Evolutionary conservation across 179 eudicot genomes (phyloP).

Genomic region (Beta lomatogona): DNA sequence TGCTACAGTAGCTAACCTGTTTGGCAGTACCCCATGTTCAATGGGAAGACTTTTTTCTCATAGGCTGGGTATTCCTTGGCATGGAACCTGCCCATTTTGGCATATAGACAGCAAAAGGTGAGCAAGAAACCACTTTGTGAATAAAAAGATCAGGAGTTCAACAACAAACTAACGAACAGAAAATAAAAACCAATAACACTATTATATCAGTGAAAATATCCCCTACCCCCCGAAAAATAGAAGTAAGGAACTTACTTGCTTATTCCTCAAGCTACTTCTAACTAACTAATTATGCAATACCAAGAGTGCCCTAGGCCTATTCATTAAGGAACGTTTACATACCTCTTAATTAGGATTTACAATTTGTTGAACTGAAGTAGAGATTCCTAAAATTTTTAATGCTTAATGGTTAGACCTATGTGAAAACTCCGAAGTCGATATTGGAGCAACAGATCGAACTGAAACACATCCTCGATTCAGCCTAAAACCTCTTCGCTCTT

Average conservation of each 20-base stretch:
- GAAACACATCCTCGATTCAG: too few species aligned
- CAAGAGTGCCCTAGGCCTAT: too few species aligned
- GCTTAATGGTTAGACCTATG: too few species aligned
- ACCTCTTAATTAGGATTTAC: too few species aligned
- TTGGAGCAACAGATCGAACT: neutral
- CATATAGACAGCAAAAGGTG: neutral
- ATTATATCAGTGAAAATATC: neutral
- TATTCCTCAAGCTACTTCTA: too few species aligned
- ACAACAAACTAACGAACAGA: neutral
- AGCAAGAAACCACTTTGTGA: neutral
- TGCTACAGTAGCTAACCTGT: slow-evolving; percentile 43
- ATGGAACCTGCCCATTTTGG: slow-evolving; percentile 69
- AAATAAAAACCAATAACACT: neutral
- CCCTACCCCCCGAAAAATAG: neutral
- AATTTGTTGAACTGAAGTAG: too few species aligned
- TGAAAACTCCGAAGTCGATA: too few species aligned
- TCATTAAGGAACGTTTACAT: too few species aligned
- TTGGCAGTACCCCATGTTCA: slow-evolving; percentile 91
- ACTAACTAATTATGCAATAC: too few species aligned
- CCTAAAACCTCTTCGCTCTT: neutral
- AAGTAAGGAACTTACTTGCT: too few species aligned
- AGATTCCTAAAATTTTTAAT: too few species aligned
- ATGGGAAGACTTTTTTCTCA: slow-evolving; percentile 67
- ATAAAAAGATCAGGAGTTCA: neutral
- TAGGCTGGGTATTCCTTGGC: slow-evolving; percentile 95